Evolutionary conservation across 495 filamentous ascomycete species (phyloP).

Genomic region (Copromyces sp.): DNA sequence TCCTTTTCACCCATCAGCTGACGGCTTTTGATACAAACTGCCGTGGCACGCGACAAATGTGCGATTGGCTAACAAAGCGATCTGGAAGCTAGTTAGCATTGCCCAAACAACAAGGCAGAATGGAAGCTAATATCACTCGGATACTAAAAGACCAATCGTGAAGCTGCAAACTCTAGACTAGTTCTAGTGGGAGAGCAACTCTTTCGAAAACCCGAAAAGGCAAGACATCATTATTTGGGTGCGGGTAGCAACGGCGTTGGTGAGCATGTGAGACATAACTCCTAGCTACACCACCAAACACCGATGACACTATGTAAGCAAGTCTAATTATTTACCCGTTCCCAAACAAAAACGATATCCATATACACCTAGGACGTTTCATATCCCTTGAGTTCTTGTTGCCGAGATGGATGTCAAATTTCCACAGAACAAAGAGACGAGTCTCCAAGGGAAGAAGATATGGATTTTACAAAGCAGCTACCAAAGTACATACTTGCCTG

Average conservation of each 20-base stretch:
- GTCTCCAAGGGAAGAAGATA: background rate
- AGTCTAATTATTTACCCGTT: background rate
- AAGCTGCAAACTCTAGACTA: background rate
- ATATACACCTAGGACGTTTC: background rate
- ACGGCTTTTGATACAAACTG: background rate
- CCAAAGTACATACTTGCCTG: background rate
- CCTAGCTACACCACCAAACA: background rate
- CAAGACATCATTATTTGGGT: background rate
- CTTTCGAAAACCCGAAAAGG: background rate
- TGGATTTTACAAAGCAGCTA: background rate
- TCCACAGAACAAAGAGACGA: background rate
- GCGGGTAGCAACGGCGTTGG: background rate
- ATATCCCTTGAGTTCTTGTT: background rate
- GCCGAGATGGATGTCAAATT: background rate
- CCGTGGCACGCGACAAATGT: background rate
- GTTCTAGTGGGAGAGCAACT: background rate
- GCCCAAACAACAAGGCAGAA: background rate
- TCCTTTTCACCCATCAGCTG: background rate
- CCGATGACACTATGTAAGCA: background rate
- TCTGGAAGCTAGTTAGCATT: background rate
- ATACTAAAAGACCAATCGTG: background rate
- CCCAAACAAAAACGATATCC: background rate
- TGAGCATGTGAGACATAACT: background rate
- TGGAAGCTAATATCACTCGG: background rate
- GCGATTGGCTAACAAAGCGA: background rate